Percentiles rank a stretch among this genome's conserved stretches.
Conservation (phyloP, 108 stramenopile genomes). For the Parietichytrium sp. region DNA sequence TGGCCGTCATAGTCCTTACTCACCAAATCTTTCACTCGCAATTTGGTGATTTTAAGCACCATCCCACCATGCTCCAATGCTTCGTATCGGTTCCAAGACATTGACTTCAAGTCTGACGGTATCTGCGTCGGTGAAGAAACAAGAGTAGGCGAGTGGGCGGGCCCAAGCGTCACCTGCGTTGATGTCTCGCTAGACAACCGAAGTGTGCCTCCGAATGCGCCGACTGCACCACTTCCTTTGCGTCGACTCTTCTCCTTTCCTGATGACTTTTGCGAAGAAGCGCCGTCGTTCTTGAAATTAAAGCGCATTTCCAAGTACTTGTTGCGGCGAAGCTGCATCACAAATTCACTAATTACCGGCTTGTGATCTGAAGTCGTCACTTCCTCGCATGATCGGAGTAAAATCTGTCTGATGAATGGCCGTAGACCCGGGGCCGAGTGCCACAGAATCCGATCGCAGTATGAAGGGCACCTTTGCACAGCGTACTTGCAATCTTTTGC, state of each 20-base stretch:
- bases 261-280: too few relatives aligned
- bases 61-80: not conserved
- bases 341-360: not conserved
- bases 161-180: too few relatives aligned
- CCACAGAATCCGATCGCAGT: conserved; percentile 32
- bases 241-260: too few relatives aligned
- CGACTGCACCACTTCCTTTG: too few relatives aligned
- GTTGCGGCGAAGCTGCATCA: conserved; percentile 17
- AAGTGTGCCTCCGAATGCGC: too few relatives aligned
- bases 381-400: not conserved
- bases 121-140: too few relatives aligned
- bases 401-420: conserved; percentile 10
- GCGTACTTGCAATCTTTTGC: not conserved
- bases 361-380: conserved; percentile 30
- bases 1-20: conserved; percentile 26
- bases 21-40: not conserved
- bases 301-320: too few relatives aligned
- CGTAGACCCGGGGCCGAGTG: conserved; percentile 1
- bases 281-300: too few relatives aligned
- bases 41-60: not conserved
- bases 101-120: too few relatives aligned
- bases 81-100: too few relatives aligned
- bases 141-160: too few relatives aligned
- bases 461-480: conserved; percentile 19
- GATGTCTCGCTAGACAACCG: too few relatives aligned